A percentile compares a stretch with the other conserved stretches of the same genome.
These are phyloP conservation scores for Psidium guajava DNA, from an alignment of 345 rosid genomes.

Conservation along the genomic window DNA sequence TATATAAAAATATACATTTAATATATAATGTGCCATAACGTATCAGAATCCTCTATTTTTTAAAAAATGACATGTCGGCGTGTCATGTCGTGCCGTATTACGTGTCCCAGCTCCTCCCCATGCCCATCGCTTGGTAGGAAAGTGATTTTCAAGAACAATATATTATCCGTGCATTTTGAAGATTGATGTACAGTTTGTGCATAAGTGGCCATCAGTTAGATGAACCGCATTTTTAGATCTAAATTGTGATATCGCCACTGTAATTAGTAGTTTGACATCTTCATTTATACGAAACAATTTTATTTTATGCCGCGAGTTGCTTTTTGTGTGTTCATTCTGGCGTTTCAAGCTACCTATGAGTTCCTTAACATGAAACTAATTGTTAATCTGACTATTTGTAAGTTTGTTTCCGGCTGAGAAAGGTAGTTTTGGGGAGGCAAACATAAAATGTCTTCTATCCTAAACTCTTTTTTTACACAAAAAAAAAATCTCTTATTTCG, in stretches of 20 bases:
- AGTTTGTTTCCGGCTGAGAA: neutral
- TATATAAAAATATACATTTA: too few relatives aligned
- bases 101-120: neutral
- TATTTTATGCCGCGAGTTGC: neutral
- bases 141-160: neutral
- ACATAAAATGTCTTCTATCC: slow-evolving; percentile 26
- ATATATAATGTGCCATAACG: too few relatives aligned
- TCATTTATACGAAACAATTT: rapidly evolving
- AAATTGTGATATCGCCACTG: neutral
- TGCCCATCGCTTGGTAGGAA: neutral
- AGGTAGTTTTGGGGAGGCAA: neutral
- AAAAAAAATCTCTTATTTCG: too few relatives aligned
- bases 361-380: neutral
- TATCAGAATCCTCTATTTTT: too few relatives aligned
- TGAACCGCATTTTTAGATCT: neutral
- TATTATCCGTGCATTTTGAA: neutral
- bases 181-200: neutral
- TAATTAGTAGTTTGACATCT: neutral
- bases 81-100: too few relatives aligned
- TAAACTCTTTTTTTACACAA: too few relatives aligned
- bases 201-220: neutral
- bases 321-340: neutral
- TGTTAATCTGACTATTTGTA: neutral
- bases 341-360: neutral
- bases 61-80: too few relatives aligned